Percentiles rank a stretch among this genome's conserved stretches.
phyloP scores from a whole-genome alignment of 306 rosid genomes.

The Vigna nakashimae region DNA sequence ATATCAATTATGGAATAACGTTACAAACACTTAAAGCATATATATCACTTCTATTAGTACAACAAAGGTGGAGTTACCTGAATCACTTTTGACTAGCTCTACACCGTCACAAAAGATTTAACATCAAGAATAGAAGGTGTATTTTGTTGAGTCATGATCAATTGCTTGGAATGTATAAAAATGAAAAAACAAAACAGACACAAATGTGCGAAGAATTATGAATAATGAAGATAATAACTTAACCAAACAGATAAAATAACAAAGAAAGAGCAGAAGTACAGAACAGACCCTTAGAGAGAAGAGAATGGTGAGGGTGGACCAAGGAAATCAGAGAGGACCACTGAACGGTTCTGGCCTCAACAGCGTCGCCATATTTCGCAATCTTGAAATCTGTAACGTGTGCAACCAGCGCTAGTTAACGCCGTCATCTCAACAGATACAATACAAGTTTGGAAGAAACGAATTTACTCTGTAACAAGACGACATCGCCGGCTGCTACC shows the following conservation, averaged over 20 bases:
- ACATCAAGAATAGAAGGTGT: not conserved
- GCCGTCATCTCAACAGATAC: conserved; percentile 2
- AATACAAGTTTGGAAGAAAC: not conserved
- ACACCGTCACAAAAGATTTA: not conserved
- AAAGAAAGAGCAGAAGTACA: not conserved
- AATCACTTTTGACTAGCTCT: not conserved
- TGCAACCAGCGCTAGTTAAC: conserved; percentile 5
- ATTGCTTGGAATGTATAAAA: not conserved
- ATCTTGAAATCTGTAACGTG: conserved; percentile 69
- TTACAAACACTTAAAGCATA: not conserved
- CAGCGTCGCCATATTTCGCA: conserved; percentile 59
- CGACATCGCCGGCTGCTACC: conserved; percentile 60
- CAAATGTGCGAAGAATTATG: not conserved
- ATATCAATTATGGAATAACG: not conserved
- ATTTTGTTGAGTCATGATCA: not conserved
- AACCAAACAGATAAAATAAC: not conserved
- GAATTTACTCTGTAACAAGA: conserved; percentile 64
- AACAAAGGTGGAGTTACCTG: not conserved
- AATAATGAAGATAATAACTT: not conserved
- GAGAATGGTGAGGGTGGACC: conserved; percentile 64
- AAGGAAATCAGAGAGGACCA: conserved; percentile 71
- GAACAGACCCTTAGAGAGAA: conserved; percentile 64
- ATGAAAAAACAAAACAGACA: not conserved
- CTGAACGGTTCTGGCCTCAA: conserved; percentile 77
- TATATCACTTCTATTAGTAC: not conserved